Base-by-base conservation (phyloP, 345 rosid genomes). In the Turritis glabra region DNA sequence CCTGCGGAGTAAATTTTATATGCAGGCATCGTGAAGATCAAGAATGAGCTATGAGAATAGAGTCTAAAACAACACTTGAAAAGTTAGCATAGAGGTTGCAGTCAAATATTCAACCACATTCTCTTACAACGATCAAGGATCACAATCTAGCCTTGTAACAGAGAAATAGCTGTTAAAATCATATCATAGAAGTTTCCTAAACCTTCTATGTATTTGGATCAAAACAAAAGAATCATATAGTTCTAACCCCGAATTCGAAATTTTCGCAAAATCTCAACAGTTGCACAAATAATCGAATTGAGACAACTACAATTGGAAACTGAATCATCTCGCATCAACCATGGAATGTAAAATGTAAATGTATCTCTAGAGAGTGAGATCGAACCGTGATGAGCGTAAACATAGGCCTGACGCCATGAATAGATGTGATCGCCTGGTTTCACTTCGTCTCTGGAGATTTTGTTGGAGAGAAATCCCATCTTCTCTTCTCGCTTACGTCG, bases 391-490 rank as follows among this genome's bases (percentile, higher is more conserved):
- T 92, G 97, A 27, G 91, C 85, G 68, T 92, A 92, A 25, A 85
- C 27, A 83, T 88, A 92, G 59, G 86, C 89, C 22, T 69, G 78
- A 65, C 96, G 84, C 95, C 96, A 92, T 9, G 98, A 87, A 75
- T 90, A 92, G 67, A 92, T 87, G 74, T 92, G 98, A 83, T 90
- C 95, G 13, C 95, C 95, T 7, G 91, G 68, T 61, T 85, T 87
- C 14, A 90, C 72, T 46, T 83, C 80, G 12, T 87, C 89, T 43
- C 82, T 84, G 25, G 55, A 54, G 73, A 90, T 82, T 74, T 76
- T 81, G 68, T 92, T 82, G 1, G 94, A 90, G 1, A 90, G 60
- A 50, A 92, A 72, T 8, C 92, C 94, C 97, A 92, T 90, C 15
- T 54, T 38, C 10, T 18, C 23, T 29, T 29, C 32, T 8, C 52